These are phyloP conservation scores for Fusarium sp. DNA, from an alignment of 2,329 filamentous ascomycete species.

Conservation along the genomic window DNA sequence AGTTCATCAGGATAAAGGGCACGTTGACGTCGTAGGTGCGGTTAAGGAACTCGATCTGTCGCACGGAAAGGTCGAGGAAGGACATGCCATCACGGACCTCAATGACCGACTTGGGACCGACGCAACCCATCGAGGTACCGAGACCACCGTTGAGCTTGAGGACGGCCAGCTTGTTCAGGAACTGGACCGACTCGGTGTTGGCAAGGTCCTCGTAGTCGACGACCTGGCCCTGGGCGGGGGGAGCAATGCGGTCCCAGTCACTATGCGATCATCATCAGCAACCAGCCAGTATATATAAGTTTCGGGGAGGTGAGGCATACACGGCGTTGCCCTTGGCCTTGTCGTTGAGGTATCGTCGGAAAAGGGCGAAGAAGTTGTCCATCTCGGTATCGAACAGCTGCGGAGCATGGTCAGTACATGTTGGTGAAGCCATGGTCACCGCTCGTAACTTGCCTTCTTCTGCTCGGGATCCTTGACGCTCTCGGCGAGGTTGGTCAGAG, in stretches of 20 bases:
- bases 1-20: slow-evolving; percentile 99
- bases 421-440: neutral
- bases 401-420: slow-evolving; percentile 20
- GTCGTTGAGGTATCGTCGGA: slow-evolving; percentile 98
- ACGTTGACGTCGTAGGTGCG: slow-evolving; percentile 97
- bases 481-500: slow-evolving; percentile 91
- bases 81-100: slow-evolving; percentile 99
- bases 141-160: slow-evolving; percentile 99
- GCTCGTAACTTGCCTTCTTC: slow-evolving; percentile 77
- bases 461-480: slow-evolving; percentile 84
- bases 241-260: slow-evolving; percentile 96
- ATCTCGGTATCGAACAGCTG: slow-evolving; percentile 98
- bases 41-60: slow-evolving; percentile 99
- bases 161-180: slow-evolving; percentile 97
- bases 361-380: slow-evolving; percentile 99
- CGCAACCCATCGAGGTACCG: slow-evolving; percentile 99
- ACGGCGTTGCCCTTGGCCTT: slow-evolving; percentile 97
- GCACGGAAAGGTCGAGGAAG: slow-evolving; percentile 97
- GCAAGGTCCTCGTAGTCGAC: slow-evolving; percentile 93
- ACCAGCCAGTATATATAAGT: neutral
- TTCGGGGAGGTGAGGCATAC: slow-evolving; percentile 59
- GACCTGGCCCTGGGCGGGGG: slow-evolving; percentile 92
- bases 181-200: slow-evolving; percentile 90
- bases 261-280: slow-evolving; percentile 59
- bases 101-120: slow-evolving; percentile 99